Evolutionary conservation across 345 rosid species (phyloP), one percentile per base, ranked within the genome.

Genomic region (Salix purpurea): DNA sequence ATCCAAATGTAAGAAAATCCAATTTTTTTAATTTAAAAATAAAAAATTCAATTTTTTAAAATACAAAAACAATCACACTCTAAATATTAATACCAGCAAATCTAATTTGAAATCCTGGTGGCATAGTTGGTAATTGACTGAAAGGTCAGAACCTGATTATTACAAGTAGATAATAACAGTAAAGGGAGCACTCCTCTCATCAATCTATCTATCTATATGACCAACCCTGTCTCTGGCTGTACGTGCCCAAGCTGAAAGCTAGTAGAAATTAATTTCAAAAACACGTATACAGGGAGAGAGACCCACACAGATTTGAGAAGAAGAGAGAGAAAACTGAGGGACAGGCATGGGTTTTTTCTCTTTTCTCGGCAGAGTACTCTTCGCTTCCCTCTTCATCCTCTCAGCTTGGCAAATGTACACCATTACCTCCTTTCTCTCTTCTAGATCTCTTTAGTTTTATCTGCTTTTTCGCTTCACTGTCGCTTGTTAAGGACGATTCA

Each of bases 391-490:
- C 78, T 94, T 94, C 84, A 87, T 92, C 80, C 96, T 94, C 85
- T 92, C 97, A 70, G 94, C 97, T 74, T 91, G 96, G 94, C 96
- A 92, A 83, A 92, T 91, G 97, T 94, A 66, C 78, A 66, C 50
- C 39, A 58, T 74, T 26, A n/a, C 15, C 34, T 10, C 56, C 56
- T 54, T 36, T 65, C 18, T 12, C 5, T 28, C 18, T 50, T 44
- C 65, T 64, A 84, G 84, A 78, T 80, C 78, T 76, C 58, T 34
- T 56, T 3, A 23, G 23, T 23, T 46, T 32, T 30, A 34, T 30
- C 4, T 5, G 32, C 2, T 30, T 16, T 6, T 14, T 65, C 23
- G 37, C 19, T 15, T 65, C 39, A 6, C 32, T 65, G 32, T 30
- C 21, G n/a, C 9, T 65, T 65, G 7, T 15, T 14, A 65, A 6